Percentiles rank a stretch among this genome's conserved stretches.
phyloP scores from a whole-genome alignment of 2,329 filamentous ascomycete genomes.

The Alternaria consortialis region DNA sequence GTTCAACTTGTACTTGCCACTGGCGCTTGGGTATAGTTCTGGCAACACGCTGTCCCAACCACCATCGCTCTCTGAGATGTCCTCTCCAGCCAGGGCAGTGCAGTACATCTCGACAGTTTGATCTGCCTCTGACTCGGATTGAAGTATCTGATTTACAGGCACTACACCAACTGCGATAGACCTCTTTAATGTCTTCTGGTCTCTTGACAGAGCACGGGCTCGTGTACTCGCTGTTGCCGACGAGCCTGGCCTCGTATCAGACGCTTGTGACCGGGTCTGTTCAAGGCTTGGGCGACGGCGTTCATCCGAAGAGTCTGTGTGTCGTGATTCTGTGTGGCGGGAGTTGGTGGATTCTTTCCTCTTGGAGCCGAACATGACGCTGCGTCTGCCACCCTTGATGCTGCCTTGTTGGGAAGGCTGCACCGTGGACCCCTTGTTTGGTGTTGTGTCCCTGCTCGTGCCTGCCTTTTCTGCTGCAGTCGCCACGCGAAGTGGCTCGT shows the following conservation, averaged over 20 bases:
- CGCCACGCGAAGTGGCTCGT: constrained; percentile 55
- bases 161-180: constrained; percentile 80
- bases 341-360: constrained; percentile 54
- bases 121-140: constrained; percentile 75
- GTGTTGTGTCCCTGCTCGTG: constrained; percentile 36
- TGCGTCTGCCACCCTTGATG: constrained; percentile 56
- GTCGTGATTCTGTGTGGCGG: constrained; percentile 23
- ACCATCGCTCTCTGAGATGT: constrained; percentile 60
- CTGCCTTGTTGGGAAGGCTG: constrained; percentile 47
- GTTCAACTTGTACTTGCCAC: constrained; percentile 78
- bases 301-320: constrained; percentile 28
- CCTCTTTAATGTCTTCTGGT: constrained; percentile 67
- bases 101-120: constrained; percentile 82
- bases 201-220: constrained; percentile 42
- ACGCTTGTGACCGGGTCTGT: constrained; percentile 29
- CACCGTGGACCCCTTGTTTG: constrained; percentile 32
- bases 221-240: constrained; percentile 40
- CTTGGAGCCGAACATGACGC: constrained; percentile 74
- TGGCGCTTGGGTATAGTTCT: constrained; percentile 70
- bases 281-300: constrained; percentile 36
- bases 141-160: constrained; percentile 78
- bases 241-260: constrained; percentile 41
- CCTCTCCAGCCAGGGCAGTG: constrained; percentile 57
- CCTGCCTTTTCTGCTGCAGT: constrained; percentile 44
- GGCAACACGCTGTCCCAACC: constrained; percentile 78